Conservation (phyloP, 768 basidiomycete species). For the Krasilnikovozyma curviuscula region DNA sequence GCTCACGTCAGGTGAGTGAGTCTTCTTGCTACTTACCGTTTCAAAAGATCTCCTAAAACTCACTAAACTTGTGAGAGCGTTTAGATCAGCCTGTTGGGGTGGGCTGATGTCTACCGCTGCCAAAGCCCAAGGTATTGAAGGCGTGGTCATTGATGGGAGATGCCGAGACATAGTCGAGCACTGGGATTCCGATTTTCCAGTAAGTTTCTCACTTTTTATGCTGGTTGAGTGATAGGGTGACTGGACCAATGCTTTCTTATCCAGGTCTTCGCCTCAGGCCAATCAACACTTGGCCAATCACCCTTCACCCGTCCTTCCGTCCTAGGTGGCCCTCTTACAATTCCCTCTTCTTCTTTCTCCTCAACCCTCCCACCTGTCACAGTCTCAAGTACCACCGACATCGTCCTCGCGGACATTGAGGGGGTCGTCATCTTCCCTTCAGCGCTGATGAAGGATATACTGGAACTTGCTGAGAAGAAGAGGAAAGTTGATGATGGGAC, state of each 20-base stretch:
- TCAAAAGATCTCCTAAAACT: neutral
- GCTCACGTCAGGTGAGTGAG: neutral
- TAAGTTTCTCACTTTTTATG: slow-evolving; percentile 6
- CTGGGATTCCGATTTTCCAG: slow-evolving; percentile 46
- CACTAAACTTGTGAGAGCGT: slow-evolving; percentile 30
- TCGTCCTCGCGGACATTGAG: slow-evolving; percentile 66
- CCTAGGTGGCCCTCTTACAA: slow-evolving; percentile 44
- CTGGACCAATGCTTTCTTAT: neutral
- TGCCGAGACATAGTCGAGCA: slow-evolving; percentile 72
- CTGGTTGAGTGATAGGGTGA: neutral
- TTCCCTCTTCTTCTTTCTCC: slow-evolving; percentile 32
- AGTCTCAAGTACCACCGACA: slow-evolving; percentile 57
- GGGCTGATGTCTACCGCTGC: slow-evolving; percentile 76
- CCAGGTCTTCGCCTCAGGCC: slow-evolving; percentile 50
- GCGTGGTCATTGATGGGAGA: slow-evolving; percentile 48
- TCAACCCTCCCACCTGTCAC: slow-evolving; percentile 30
- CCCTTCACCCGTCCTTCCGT: slow-evolving; percentile 64
- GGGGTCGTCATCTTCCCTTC: slow-evolving; percentile 68
- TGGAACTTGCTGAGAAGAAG: slow-evolving; percentile 38
- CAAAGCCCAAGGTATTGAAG: slow-evolving; percentile 44
- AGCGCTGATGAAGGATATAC: slow-evolving; percentile 36
- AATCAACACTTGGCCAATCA: slow-evolving; percentile 68
- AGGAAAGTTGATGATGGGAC: slow-evolving; percentile 49
- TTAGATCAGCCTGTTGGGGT: slow-evolving; percentile 75
- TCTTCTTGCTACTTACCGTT: neutral